These are phyloP conservation scores for Nephelium lappaceum DNA, from an alignment of 345 rosid species.

Conservation along the genomic window DNA sequence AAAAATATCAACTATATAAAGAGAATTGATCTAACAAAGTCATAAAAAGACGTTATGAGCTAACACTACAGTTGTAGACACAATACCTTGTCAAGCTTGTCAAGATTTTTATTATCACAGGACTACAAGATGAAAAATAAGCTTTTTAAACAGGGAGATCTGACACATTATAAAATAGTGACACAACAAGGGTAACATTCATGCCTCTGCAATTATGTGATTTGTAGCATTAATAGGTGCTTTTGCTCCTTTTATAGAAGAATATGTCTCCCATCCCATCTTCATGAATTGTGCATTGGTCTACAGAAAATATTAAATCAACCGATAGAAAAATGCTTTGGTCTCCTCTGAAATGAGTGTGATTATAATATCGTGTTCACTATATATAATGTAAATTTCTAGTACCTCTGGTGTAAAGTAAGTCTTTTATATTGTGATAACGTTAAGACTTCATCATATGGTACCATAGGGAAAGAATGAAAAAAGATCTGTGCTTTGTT, in stretches of 20 bases:
- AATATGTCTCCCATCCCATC: background rate
- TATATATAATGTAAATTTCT: background rate
- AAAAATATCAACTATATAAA: no score
- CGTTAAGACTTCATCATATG: background rate
- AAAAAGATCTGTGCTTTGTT: background rate
- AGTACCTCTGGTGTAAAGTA: background rate
- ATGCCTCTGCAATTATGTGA: background rate
- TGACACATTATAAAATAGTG: no score
- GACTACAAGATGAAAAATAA: no score
- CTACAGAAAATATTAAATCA: background rate
- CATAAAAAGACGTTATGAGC: no score
- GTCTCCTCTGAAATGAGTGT: background rate
- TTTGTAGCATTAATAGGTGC: background rate
- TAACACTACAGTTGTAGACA: no score
- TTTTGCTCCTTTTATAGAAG: background rate
- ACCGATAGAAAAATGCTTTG: background rate
- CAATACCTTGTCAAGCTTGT: no score
- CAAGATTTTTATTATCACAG: no score
- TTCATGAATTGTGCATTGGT: background rate
- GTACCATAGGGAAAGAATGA: background rate
- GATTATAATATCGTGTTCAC: background rate
- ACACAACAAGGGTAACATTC: no score
- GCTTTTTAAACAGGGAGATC: no score
- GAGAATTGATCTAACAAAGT: no score
- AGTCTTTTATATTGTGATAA: background rate